A percentile compares a stretch with the other conserved stretches of the same genome.
Conservation (phyloP, 192 early-diverging fungal species). For the Coemansia sp. region DNA sequence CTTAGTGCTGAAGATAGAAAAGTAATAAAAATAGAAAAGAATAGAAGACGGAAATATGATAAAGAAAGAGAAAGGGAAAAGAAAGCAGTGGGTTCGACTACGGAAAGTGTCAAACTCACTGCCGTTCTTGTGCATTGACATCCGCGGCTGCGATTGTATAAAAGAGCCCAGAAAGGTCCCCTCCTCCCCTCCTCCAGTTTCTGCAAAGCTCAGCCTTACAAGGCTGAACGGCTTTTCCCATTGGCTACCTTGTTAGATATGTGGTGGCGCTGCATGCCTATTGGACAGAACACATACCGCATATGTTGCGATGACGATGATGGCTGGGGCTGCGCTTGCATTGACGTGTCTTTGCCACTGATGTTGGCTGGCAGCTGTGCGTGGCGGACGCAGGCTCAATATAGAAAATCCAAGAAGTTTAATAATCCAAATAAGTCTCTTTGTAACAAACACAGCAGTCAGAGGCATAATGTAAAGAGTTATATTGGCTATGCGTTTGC, state of each 20-base stretch:
- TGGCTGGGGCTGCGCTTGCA: not conserved
- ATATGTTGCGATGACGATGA: not conserved
- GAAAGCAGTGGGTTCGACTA: not conserved
- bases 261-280: not conserved
- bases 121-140: not conserved
- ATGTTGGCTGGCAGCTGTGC: too few relatives aligned
- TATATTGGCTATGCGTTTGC: too few relatives aligned
- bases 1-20: not conserved
- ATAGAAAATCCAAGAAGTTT: too few relatives aligned
- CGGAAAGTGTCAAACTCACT: not conserved
- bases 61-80: constrained; percentile 3
- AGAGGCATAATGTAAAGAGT: too few relatives aligned
- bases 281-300: not conserved
- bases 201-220: constrained; percentile 2
- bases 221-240: too few relatives aligned
- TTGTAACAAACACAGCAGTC: too few relatives aligned
- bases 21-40: not conserved
- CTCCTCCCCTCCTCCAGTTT: too few relatives aligned
- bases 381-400: too few relatives aligned
- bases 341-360: too few relatives aligned
- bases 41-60: constrained; percentile 4
- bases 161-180: too few relatives aligned
- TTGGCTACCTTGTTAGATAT: not conserved
- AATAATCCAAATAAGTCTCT: too few relatives aligned
- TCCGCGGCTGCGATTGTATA: too few relatives aligned